phyloP scores from a whole-genome alignment of 2,329 filamentous ascomycete genomes.

The Fusarium devonianum region DNA sequence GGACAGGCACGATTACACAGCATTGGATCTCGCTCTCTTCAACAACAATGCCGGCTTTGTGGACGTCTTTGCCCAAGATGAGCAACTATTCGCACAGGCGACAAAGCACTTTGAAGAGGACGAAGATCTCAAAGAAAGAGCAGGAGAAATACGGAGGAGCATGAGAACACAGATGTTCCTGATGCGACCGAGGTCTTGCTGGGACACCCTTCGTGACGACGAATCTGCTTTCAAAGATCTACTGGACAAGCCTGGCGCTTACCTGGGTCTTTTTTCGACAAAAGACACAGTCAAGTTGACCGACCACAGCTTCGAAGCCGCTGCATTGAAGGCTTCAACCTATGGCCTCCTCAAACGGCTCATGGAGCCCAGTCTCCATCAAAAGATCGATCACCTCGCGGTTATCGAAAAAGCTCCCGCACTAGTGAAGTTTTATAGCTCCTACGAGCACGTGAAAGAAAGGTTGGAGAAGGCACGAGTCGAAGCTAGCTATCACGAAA shows the following conservation, averaged over 20 bases:
- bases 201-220: neutral
- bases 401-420: too few relatives aligned
- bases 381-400: too few relatives aligned
- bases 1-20: constrained; percentile 1
- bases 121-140: neutral
- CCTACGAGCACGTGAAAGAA: neutral
- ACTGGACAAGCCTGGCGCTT: neutral
- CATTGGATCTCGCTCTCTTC: constrained; percentile 25
- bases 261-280: constrained; percentile 4
- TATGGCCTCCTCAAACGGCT: constrained; percentile 8
- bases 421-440: constrained; percentile 14
- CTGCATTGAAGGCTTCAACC: neutral
- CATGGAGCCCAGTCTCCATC: constrained; percentile 11
- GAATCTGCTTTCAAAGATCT: neutral
- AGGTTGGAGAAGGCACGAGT: neutral
- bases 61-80: constrained; percentile 15
- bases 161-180: constrained; percentile 24
- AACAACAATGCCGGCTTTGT: constrained; percentile 13
- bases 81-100: constrained; percentile 7
- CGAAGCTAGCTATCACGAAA: fast-evolving
- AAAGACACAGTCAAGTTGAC: constrained; percentile 12
- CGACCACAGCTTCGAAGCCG: neutral
- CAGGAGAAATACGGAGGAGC: neutral
- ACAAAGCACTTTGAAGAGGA: neutral
- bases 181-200: constrained; percentile 9